Evolutionary conservation across 169 alveolate genomes (phyloP), one percentile per base, ranked within the genome.

Genomic region (Cytauxzoon felis): DNA sequence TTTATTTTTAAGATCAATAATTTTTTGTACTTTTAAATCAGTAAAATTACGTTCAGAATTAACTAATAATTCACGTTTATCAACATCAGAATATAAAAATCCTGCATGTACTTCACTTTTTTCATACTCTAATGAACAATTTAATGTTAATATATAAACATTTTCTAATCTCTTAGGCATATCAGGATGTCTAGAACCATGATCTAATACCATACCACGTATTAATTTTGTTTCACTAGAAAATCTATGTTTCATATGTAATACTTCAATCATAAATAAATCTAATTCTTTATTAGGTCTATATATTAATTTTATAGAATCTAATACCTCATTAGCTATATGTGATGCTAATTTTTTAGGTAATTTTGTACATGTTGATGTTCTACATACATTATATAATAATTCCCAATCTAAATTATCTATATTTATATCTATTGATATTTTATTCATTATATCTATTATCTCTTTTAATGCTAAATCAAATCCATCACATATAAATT

Each of bases 61-160:
- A 1, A 93, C 97, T 68, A 97, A 73, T 75, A 93, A 93, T 66
- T 96, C 99, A 80, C 99, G 90, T 87, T 96, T 97, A 69, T 95
- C 99, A 8, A 99, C 98, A 43, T 87, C 87, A 48, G 96, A 90
- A 90, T 97, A 97, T 87, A 93, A 95, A 91, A 97, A 97, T 34
- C 98, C 97, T n/a, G 99, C 66, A 30, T 80, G 80, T 8, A 90
- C 99, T 88, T 97, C 99, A 49, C 98, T 93, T 84, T 96, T 95
- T 83, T 97, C 99, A 85, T 96, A 97, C 85, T 97, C 99, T 59
- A 97, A 91, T 26, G 98, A 92, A 27, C 96, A 98, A 88, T 97
- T 97, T 73, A 96, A 92, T 36, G 97, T 95, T 63, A 97, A 90
- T 19, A 96, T 96, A 86, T 90, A 96, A 69, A 98, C 95, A 78